These are phyloP conservation scores for Citrullus amarus DNA, from an alignment of 306 rosid genomes.

Conservation along the genomic window DNA sequence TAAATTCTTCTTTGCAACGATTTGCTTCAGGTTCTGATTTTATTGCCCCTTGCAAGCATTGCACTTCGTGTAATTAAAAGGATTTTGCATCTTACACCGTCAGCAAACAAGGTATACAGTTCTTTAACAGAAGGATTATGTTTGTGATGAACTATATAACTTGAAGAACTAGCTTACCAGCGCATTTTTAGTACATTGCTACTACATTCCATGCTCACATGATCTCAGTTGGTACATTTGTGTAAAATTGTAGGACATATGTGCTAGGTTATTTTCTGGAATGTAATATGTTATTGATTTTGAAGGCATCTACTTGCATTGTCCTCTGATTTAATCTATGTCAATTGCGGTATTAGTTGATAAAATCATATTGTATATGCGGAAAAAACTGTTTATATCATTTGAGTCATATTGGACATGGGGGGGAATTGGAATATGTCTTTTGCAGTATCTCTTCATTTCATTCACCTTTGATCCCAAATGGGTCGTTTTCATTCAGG, in stretches of 20 bases:
- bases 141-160: neutral
- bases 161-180: neutral
- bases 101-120: slow-evolving; percentile 50
- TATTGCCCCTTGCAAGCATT: slow-evolving; percentile 67
- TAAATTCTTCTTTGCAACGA: slow-evolving; percentile 1
- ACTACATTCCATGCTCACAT: neutral
- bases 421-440: neutral
- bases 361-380: neutral
- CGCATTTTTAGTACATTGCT: neutral
- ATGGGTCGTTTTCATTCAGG: neutral
- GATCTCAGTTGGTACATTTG: neutral
- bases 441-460: neutral
- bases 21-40: slow-evolving; percentile 57
- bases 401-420: neutral
- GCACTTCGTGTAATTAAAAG: slow-evolving; percentile 67
- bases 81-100: slow-evolving; percentile 70
- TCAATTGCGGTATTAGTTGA: neutral
- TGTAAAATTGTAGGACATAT: neutral
- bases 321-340: neutral
- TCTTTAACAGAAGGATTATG: neutral
- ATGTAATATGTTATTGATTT: neutral
- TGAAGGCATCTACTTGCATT: neutral
- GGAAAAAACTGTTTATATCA: neutral
- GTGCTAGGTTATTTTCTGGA: neutral
- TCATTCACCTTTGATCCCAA: neutral